A percentile compares a stretch with the other conserved stretches of the same genome.
These are phyloP conservation scores for Pulveroboletus sp. DNA, from an alignment of 768 basidiomycete species.

Conservation along the genomic window DNA sequence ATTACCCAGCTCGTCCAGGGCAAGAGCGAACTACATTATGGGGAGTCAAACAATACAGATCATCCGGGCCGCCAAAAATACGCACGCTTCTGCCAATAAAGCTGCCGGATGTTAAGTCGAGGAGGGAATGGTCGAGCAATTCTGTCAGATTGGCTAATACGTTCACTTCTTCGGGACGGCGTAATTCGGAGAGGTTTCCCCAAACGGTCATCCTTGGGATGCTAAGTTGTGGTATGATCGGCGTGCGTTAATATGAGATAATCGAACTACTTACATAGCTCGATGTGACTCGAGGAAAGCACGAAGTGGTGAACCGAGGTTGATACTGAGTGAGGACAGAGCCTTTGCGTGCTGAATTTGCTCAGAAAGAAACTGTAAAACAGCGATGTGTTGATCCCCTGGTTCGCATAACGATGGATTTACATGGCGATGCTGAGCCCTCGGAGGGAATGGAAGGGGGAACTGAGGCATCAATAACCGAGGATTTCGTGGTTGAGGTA, in stretches of 20 bases:
- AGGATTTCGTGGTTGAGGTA: conserved; percentile 1
- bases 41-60: conserved; percentile 1
- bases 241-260: not conserved
- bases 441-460: conserved; percentile 8
- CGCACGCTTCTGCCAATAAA: conserved; percentile 31
- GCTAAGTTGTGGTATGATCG: conserved; percentile 4
- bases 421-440: conserved; percentile 3
- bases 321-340: conserved; percentile 19
- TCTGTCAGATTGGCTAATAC: conserved; percentile 21
- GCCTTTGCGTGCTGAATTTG: conserved; percentile 29
- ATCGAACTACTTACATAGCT: conserved; percentile 12
- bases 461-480: conserved; percentile 3
- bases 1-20: conserved; percentile 28
- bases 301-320: conserved; percentile 20
- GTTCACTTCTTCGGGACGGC: conserved; percentile 3
- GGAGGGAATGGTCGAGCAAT: conserved; percentile 14
- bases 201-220: conserved; percentile 4
- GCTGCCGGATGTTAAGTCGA: conserved; percentile 24
- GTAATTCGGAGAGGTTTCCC: not conserved
- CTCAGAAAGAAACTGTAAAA: conserved; percentile 26
- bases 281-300: conserved; percentile 21
- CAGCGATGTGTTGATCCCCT: conserved; percentile 14
- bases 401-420: conserved; percentile 9
- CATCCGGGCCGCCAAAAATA: not conserved
- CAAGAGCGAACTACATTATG: conserved; percentile 24